Evolutionary conservation across 495 filamentous ascomycete genomes (phyloP).

Genomic region (Podospora conica): DNA sequence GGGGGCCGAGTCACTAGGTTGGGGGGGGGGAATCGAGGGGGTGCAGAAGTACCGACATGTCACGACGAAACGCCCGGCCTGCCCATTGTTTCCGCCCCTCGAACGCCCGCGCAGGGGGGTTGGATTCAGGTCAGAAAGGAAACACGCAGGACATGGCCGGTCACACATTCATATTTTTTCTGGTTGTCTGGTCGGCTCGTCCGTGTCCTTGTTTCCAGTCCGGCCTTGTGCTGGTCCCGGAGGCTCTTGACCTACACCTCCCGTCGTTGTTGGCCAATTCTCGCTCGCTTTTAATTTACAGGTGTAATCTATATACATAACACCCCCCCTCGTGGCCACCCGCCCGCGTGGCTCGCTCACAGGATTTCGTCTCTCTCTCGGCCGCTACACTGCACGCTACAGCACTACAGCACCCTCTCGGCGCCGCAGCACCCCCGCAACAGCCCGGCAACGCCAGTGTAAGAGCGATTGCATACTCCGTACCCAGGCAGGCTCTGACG

Average conservation of each 20-base stretch:
- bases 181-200: not conserved
- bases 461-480: too few species aligned
- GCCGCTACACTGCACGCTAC: too few species aligned
- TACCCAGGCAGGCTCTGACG: constrained; percentile 15
- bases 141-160: not conserved
- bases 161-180: not conserved
- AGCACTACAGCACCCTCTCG: not conserved
- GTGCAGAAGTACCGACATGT: constrained; percentile 20
- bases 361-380: not conserved
- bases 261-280: not conserved
- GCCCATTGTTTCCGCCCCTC: constrained; percentile 11
- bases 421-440: not conserved
- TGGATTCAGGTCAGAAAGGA: not conserved
- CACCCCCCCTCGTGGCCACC: constrained; percentile 1
- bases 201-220: not conserved
- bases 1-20: not conserved
- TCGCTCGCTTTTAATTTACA: not conserved
- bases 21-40: constrained; percentile 1
- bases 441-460: not conserved
- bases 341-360: not conserved
- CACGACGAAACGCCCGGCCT: constrained; percentile 14
- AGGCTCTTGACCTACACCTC: not conserved
- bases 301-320: constrained; percentile 1
- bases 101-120: constrained; percentile 8
- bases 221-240: not conserved